Conservation (phyloP, 495 filamentous ascomycete species). For the Hypoxylon intermedium region DNA sequence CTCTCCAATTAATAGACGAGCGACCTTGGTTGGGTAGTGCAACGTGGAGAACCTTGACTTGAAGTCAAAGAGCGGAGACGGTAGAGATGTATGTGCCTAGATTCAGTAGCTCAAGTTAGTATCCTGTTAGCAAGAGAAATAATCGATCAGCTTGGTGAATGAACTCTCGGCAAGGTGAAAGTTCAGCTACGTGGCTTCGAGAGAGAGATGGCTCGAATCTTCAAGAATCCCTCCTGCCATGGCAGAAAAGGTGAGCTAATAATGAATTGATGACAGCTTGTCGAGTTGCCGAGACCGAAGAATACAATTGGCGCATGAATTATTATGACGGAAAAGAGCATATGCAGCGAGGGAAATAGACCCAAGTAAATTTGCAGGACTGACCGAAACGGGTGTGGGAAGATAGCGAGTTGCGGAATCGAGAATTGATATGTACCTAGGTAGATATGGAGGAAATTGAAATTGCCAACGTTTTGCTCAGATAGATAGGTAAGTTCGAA, state of each 20-base stretch:
- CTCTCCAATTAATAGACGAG: too few species aligned
- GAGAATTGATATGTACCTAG: not conserved
- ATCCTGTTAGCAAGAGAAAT: too few species aligned
- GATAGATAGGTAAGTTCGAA: too few species aligned
- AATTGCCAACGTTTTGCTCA: too few species aligned
- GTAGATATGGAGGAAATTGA: too few species aligned
- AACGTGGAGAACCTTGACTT: too few species aligned
- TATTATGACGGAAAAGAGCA: constrained; percentile 25
- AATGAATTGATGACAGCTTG: constrained; percentile 22
- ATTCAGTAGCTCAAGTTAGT: too few species aligned
- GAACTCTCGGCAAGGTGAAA: too few species aligned
- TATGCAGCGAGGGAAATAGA: constrained; percentile 17
- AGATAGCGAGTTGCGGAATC: not conserved
- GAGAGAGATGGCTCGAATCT: not conserved
- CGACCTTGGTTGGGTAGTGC: too few species aligned
- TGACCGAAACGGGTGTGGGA: constrained; percentile 26
- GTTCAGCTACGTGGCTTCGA: not conserved
- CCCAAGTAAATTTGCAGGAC: constrained; percentile 21
- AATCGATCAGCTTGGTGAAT: too few species aligned
- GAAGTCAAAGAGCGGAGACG: too few species aligned
- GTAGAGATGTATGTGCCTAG: too few species aligned
- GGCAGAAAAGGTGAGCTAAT: not conserved
- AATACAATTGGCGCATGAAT: constrained; percentile 27
- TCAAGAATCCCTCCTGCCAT: not conserved
- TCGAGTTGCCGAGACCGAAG: constrained; percentile 30